These are phyloP conservation scores for Canavalia gladiata DNA, from an alignment of 306 rosid species.

Conservation along the genomic window DNA sequence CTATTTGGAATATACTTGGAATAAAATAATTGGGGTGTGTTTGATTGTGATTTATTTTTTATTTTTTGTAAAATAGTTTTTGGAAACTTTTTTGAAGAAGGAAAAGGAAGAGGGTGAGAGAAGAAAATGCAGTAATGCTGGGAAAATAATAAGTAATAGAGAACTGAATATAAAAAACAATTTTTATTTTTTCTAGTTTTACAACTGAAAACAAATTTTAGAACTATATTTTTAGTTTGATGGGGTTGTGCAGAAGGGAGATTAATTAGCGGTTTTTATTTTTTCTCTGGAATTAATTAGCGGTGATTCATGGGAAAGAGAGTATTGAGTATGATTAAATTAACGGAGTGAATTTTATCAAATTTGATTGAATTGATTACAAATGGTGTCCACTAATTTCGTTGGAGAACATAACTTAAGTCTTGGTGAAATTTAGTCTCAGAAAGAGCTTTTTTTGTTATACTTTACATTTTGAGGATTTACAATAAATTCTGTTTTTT, in stretches of 20 bases:
- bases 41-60: too few relatives aligned
- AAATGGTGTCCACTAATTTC: not conserved
- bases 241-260: not conserved
- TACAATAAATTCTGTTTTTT: constrained; percentile 2
- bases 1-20: too few relatives aligned
- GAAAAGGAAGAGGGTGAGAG: too few relatives aligned
- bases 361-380: not conserved
- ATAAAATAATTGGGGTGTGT: too few relatives aligned
- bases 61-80: too few relatives aligned
- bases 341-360: not conserved
- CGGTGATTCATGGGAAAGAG: not conserved
- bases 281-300: constrained; percentile 18
- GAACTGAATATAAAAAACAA: too few relatives aligned
- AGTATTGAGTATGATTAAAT: not conserved
- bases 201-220: too few relatives aligned
- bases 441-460: not conserved
- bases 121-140: too few relatives aligned
- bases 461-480: constrained; percentile 7
- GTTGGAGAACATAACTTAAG: not conserved
- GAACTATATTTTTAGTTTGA: not conserved
- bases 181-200: too few relatives aligned
- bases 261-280: not conserved
- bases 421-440: not conserved
- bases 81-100: too few relatives aligned
- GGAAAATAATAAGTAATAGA: too few relatives aligned